A percentile compares a stretch with the other conserved stretches of the same genome.
Evolutionary conservation across 179 eudicot species (phyloP).

Genomic region (Dionaea muscipula): DNA sequence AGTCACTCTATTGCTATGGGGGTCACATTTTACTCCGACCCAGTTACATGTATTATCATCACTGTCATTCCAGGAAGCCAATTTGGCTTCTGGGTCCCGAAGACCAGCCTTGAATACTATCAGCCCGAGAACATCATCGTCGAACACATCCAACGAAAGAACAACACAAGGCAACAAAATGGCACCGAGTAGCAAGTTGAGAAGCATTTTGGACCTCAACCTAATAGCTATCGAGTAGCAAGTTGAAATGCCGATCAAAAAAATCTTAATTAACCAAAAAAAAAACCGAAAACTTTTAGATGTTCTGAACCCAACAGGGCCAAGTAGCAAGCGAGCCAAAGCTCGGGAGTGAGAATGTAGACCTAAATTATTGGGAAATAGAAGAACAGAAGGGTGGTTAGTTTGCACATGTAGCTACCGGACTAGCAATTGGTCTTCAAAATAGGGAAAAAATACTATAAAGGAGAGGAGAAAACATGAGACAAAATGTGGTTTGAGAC

Average conservation of each 20-base stretch:
- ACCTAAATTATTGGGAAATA: too few relatives aligned
- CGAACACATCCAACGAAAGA: conserved; percentile 31
- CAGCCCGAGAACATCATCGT: conserved; percentile 76
- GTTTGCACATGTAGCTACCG: too few relatives aligned
- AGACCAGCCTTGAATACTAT: conserved; percentile 72
- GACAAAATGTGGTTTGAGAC: background rate
- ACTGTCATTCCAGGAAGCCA: conserved; percentile 69
- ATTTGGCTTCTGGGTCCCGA: conserved; percentile 45
- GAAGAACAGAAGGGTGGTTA: too few relatives aligned
- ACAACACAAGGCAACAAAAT: conserved; percentile 11
- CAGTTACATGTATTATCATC: conserved; percentile 59
- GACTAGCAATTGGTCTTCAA: too few relatives aligned
- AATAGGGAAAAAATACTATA: too few relatives aligned
- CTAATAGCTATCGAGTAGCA: background rate
- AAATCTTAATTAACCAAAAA: conserved; percentile 7
- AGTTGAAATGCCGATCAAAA: conserved; percentile 6
- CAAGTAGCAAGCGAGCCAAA: too few relatives aligned
- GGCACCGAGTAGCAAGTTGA: conserved; percentile 7
- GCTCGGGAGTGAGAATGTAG: too few relatives aligned
- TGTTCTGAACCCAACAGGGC: too few relatives aligned
- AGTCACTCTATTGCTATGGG: conserved; percentile 32
- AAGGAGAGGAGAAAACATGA: background rate
- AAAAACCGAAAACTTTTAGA: background rate
- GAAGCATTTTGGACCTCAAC: conserved; percentile 19
- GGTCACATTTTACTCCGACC: conserved; percentile 56